phyloP scores from a whole-genome alignment of 306 rosid species.

The Vicia faba region DNA sequence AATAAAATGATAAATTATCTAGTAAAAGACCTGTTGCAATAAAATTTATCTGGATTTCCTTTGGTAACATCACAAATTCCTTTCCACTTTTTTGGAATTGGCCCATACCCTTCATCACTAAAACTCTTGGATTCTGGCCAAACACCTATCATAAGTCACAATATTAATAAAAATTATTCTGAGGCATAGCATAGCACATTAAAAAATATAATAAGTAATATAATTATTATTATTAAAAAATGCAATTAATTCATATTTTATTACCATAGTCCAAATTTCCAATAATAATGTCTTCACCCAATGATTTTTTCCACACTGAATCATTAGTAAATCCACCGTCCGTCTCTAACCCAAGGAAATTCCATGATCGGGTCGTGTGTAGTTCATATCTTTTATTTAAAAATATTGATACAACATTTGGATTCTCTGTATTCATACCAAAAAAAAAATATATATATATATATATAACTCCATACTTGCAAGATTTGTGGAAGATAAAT shows the following conservation, averaged over 20 bases:
- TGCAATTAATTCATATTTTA: too few relatives aligned
- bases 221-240: too few relatives aligned
- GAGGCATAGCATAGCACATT: too few relatives aligned
- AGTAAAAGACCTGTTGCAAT: constrained; percentile 1
- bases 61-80: background rate
- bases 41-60: background rate
- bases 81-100: background rate
- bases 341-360: constrained; percentile 25
- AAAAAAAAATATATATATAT: too few relatives aligned
- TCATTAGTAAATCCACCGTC: constrained; percentile 16
- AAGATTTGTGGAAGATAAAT: too few relatives aligned
- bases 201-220: too few relatives aligned
- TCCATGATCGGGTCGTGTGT: constrained; percentile 25
- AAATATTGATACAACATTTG: constrained; percentile 63
- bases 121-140: constrained; percentile 46
- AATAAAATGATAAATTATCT: too few relatives aligned
- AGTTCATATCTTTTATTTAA: constrained; percentile 42
- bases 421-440: constrained; percentile 44
- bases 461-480: constrained; percentile 45
- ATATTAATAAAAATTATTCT: background rate
- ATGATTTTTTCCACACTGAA: constrained; percentile 55
- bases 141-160: constrained; percentile 47
- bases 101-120: constrained; percentile 52
- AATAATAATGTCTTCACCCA: constrained; percentile 62
- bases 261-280: constrained; percentile 69